Evolutionary conservation across 306 rosid genomes (phyloP), one percentile per base, ranked within the genome.

Genomic region (Lagenaria siceraria): DNA sequence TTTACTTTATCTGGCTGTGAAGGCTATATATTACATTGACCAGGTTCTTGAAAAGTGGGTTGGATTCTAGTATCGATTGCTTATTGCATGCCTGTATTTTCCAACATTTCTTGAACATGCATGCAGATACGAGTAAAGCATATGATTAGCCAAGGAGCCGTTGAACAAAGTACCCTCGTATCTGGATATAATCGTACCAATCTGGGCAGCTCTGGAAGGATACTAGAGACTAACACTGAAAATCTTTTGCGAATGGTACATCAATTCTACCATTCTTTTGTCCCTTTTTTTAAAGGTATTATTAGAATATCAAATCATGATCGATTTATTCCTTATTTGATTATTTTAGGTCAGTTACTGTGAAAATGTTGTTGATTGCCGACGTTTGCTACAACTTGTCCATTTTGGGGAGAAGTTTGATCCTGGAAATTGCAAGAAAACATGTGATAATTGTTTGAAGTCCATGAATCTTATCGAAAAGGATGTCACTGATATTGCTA

Each of bases 321-420:
- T 77, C 22, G 70, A 77, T 74, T 40, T 70, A 3, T 70, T 42
- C 54, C 31, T 46, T 49, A 63, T 59, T 74, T 65, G n/a, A 86
- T 80, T 78, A 80, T 80, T 74, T 74, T 92, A 95, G 99, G 91
- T 95, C 78, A 89, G 97, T 82, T 95, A 95, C 80, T 89, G 97
- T 78, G 99, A 95, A 86, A 95, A 92, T 76, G 88, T 86, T 77
- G 99, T 89, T 78, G 97, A 95, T 78, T 95, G 99, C 69, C 85
- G 99, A 51, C 93, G 99, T 62, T 83, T 86, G 82, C 86, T 95
- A 69, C 99, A 95, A 87, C 97, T 95, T 59, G 80, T 74, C 79
- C 99, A 95, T 90, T 89, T 95, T 70, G 99, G 99, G 80, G 97
- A 95, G 80, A 95, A 88, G 82, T 92, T 95, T 78, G 90, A 95